A percentile compares a stretch with the other conserved stretches of the same genome.
Evolutionary conservation across 23 red algal genomes (phyloP).

Genomic region (Gracilaria domingensis): DNA sequence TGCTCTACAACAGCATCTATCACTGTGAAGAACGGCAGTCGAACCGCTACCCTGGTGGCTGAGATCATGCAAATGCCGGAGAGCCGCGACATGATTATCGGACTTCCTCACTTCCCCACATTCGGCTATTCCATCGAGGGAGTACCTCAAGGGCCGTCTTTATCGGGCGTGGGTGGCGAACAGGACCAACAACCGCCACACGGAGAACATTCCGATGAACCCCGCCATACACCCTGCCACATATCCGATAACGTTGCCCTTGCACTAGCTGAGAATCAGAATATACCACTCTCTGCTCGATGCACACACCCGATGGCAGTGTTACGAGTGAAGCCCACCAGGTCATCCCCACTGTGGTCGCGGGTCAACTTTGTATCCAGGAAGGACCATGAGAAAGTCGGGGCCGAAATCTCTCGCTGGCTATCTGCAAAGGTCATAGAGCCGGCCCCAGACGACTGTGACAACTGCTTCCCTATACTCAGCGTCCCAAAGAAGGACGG

Average conservation of each 20-base stretch:
- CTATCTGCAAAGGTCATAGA: conserved; percentile 11
- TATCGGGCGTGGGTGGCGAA: background rate
- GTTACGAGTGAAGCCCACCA: background rate
- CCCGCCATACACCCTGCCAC: too few species aligned
- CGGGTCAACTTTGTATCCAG: conserved; percentile 13
- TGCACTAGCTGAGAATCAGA: background rate
- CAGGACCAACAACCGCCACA: background rate
- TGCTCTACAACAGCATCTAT: too few species aligned
- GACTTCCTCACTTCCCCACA: background rate
- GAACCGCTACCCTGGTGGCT: background rate
- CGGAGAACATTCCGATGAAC: background rate
- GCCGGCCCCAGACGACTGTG: background rate
- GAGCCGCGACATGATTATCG: conserved; percentile 29
- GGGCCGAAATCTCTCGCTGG: conserved; percentile 6
- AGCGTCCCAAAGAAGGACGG: conserved; percentile 36
- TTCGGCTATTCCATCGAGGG: conserved; percentile 31
- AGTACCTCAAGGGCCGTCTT: background rate
- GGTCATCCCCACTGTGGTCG: background rate
- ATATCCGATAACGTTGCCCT: background rate
- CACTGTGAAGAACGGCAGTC: background rate
- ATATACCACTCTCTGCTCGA: conserved; percentile 18
- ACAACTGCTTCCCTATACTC: background rate
- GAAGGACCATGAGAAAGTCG: conserved; percentile 4
- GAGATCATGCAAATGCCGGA: conserved; percentile 29
- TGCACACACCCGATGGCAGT: conserved; percentile 33